Conservation (phyloP, 106 monocot genomes). For the Dendrobium huoshanense region DNA sequence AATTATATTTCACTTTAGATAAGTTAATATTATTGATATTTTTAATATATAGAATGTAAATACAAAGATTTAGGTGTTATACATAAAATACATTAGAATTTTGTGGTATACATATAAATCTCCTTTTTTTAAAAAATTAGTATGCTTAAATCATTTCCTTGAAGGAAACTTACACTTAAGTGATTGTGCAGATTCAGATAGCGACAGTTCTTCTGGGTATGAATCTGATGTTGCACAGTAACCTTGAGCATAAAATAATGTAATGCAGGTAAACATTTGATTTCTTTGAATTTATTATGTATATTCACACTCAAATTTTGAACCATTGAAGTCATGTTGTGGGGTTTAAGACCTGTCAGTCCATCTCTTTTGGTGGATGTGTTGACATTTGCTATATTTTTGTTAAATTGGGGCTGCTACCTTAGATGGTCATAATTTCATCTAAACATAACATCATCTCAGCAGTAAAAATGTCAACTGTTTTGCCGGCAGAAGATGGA, state of each 20-base stretch:
- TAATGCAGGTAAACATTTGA: slow-evolving; percentile 1
- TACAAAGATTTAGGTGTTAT: too few species aligned
- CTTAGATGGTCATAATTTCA: not conserved
- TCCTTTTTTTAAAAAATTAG: not conserved
- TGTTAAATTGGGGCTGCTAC: not conserved
- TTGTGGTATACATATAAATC: too few species aligned
- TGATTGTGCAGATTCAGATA: slow-evolving; percentile 42
- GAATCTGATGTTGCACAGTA: slow-evolving; percentile 27
- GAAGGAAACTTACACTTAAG: not conserved
- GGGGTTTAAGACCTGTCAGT: not conserved
- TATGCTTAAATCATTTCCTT: not conserved
- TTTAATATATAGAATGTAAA: too few species aligned
- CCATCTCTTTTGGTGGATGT: not conserved
- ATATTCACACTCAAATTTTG: not conserved
- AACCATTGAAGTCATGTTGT: not conserved
- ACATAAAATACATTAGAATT: too few species aligned
- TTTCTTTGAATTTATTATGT: not conserved
- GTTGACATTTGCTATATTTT: not conserved
- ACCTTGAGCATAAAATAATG: not conserved
- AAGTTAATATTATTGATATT: too few species aligned
- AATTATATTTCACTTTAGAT: too few species aligned
- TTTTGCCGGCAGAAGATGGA: not conserved
- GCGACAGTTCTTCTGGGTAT: slow-evolving; percentile 41
- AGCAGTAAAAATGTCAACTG: not conserved
- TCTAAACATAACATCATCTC: not conserved